A percentile compares a stretch with the other conserved stretches of the same genome.
phyloP scores from a whole-genome alignment of 2,329 filamentous ascomycete genomes.

The Sporothrix pallida region DNA sequence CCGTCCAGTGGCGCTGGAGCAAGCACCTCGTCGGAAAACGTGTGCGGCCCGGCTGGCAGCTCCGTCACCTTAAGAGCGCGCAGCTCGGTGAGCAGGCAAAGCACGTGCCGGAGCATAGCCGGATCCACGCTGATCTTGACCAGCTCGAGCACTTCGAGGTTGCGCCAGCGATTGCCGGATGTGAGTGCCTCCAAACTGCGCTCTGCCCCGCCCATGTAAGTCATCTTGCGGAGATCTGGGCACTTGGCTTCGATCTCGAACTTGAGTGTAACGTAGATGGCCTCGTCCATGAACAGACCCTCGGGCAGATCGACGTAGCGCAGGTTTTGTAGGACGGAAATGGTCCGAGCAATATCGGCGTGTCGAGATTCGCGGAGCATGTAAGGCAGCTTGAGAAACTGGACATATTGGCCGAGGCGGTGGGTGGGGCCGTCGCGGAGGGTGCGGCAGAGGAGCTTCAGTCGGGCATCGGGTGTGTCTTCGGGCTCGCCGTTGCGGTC shows the following conservation, averaged over 20 bases:
- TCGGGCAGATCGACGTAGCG: conserved; percentile 90
- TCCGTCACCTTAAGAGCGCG: conserved; percentile 76
- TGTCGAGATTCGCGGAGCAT: conserved; percentile 92
- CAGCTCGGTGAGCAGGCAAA: conserved; percentile 70
- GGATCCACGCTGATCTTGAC: conserved; percentile 72
- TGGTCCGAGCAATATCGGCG: conserved; percentile 80
- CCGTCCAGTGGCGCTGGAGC: conserved; percentile 42
- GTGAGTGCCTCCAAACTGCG: conserved; percentile 74
- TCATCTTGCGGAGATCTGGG: conserved; percentile 86
- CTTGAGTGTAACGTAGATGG: conserved; percentile 73
- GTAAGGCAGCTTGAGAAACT: conserved; percentile 87
- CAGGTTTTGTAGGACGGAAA: conserved; percentile 83
- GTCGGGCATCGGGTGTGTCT: conserved; percentile 76
- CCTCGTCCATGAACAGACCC: conserved; percentile 82
- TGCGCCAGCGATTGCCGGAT: conserved; percentile 68
- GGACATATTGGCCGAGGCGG: conserved; percentile 70
- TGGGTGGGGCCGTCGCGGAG: conserved; percentile 75
- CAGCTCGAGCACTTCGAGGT: conserved; percentile 75
- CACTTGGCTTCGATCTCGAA: conserved; percentile 86
- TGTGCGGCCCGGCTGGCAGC: conserved; percentile 56
- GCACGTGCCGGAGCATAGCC: conserved; percentile 69
- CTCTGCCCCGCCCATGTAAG: conserved; percentile 79
- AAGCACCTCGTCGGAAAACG: conserved; percentile 78
- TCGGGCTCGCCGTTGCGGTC: conserved; percentile 79
- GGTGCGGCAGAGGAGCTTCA: conserved; percentile 80